Conservation (phyloP, 106 monocot genomes). For the Dendrobium officinale region DNA sequence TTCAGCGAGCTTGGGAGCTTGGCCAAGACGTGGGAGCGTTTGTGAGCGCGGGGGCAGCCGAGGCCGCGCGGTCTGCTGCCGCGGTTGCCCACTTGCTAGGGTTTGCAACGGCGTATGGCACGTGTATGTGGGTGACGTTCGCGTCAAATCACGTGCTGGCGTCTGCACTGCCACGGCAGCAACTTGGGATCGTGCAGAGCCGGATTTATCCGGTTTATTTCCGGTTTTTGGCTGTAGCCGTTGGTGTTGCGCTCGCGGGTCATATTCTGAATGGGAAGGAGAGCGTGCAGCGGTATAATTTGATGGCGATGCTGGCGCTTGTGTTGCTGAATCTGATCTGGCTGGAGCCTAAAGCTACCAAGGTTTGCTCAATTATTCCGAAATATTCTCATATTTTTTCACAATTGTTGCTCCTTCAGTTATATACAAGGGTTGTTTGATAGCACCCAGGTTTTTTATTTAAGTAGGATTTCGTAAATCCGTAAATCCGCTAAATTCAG, state of each 20-base stretch:
- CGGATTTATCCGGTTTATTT: slow-evolving; percentile 83
- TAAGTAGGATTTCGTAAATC: too few species aligned
- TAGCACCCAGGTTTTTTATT: too few species aligned
- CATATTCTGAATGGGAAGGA: slow-evolving; percentile 25
- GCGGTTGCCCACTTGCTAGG: slow-evolving; percentile 44
- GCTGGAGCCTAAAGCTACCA: slow-evolving; percentile 75
- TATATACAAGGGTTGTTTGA: too few species aligned
- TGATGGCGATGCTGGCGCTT: slow-evolving; percentile 36
- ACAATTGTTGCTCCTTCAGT: not conserved
- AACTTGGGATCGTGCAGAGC: slow-evolving; percentile 78
- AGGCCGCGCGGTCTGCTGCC: slow-evolving; percentile 11
- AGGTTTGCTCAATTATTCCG: slow-evolving; percentile 18
- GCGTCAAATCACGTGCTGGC: slow-evolving; percentile 73
- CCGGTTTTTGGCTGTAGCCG: slow-evolving; percentile 30
- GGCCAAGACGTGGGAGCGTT: slow-evolving; percentile 21
- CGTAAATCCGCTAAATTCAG: too few species aligned
- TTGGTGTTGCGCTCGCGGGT: slow-evolving; percentile 24
- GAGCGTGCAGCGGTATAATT: slow-evolving; percentile 38
- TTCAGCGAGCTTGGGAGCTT: slow-evolving; percentile 28
- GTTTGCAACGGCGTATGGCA: slow-evolving; percentile 53
- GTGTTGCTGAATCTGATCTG: slow-evolving; percentile 53
- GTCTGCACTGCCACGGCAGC: slow-evolving; percentile 56
- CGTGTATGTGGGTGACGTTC: slow-evolving; percentile 80
- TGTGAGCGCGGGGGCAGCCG: slow-evolving; percentile 2
- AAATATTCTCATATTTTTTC: not conserved